Percentiles rank a stretch among this genome's conserved stretches.
Evolutionary conservation across 331 rosid species (phyloP).

Genomic region (Ulmus americana): DNA sequence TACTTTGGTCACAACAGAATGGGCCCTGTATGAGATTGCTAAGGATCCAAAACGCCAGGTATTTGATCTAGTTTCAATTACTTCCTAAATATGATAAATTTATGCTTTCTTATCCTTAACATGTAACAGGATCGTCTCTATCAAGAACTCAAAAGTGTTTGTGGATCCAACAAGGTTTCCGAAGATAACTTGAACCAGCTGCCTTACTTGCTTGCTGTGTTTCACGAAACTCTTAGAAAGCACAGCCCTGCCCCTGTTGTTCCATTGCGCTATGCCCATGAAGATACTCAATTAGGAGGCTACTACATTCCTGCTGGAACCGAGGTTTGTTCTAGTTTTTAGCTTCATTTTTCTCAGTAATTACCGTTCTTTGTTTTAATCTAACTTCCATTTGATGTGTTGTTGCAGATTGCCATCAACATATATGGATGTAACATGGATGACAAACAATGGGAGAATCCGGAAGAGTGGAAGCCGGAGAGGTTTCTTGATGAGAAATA

Average conservation of each 20-base stretch:
- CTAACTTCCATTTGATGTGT: not conserved
- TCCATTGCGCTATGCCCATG: conserved; percentile 67
- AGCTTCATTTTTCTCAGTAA: not conserved
- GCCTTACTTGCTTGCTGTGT: conserved; percentile 70
- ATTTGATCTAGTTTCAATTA: not conserved
- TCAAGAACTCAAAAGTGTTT: conserved; percentile 41
- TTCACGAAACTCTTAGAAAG: conserved; percentile 79
- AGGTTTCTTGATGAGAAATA: conserved; percentile 62
- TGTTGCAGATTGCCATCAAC: conserved; percentile 60
- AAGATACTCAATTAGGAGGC: conserved; percentile 77
- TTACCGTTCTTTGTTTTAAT: not conserved
- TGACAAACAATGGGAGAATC: conserved; percentile 54
- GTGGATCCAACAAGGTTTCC: conserved; percentile 45
- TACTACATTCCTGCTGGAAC: conserved; percentile 75
- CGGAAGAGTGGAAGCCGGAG: conserved; percentile 68
- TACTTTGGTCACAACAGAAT: conserved; percentile 66
- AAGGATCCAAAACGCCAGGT: conserved; percentile 67
- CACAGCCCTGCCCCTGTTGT: conserved; percentile 67
- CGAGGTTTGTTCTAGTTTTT: conserved; percentile 39
- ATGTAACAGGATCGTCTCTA: conserved; percentile 50
- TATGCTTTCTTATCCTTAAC: not conserved
- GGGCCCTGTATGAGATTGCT: conserved; percentile 87
- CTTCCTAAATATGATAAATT: not conserved
- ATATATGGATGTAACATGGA: conserved; percentile 91
- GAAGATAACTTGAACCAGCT: conserved; percentile 59